Percentiles rank a stretch among this genome's conserved stretches.
Evolutionary conservation across 2,329 filamentous ascomycete genomes (phyloP).

Genomic region (Whalleya microplaca): DNA sequence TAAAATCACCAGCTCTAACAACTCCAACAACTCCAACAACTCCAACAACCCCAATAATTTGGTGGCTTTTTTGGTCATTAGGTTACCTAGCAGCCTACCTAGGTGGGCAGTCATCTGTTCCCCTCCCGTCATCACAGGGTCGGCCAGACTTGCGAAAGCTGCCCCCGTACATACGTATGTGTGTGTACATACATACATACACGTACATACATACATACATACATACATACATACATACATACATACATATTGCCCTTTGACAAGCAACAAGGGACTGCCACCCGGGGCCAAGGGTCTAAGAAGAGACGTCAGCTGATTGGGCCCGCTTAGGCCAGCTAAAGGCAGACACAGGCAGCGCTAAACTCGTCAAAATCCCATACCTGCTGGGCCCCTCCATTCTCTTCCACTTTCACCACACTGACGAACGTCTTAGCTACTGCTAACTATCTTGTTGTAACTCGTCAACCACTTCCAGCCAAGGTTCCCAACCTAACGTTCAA

Average conservation of each 20-base stretch:
- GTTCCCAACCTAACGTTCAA: not conserved
- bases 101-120: conserved; percentile 2
- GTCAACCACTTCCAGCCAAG: not conserved
- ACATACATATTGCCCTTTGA: not conserved
- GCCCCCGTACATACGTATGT: too few relatives aligned
- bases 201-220: too few relatives aligned
- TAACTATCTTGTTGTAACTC: not conserved
- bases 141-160: conserved; percentile 6
- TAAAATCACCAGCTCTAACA: not conserved
- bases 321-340: conserved; percentile 14
- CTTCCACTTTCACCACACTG: conserved; percentile 20
- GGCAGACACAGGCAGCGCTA: conserved; percentile 27
- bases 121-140: not conserved
- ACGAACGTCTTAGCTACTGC: conserved; percentile 8
- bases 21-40: too few relatives aligned
- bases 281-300: conserved; percentile 14
- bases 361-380: conserved; percentile 27
- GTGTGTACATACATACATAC: too few relatives aligned
- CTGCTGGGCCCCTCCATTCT: conserved; percentile 20
- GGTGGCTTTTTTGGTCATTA: not conserved
- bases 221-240: too few relatives aligned
- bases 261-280: not conserved
- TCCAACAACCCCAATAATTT: too few relatives aligned
- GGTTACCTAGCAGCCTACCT: not conserved
- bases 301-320: conserved; percentile 35